Conservation (phyloP, 495 filamentous ascomycete genomes). For the Glutinoglossum americanum region DNA sequence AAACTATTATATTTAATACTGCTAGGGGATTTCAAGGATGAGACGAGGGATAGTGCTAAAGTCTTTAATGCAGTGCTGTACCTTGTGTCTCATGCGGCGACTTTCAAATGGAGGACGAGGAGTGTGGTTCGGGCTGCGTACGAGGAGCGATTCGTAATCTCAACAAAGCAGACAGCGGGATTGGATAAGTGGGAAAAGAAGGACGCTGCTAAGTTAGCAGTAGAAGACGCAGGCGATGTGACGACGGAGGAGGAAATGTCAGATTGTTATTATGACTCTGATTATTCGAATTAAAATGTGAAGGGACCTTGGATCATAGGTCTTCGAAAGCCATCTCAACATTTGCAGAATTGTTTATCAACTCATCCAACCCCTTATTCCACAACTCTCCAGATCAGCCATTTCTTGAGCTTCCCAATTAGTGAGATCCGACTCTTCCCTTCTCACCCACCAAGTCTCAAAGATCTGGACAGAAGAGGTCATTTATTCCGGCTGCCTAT, state of each 20-base stretch:
- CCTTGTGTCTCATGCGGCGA: conserved; percentile 12
- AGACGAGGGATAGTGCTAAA: conserved; percentile 10
- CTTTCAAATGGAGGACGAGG: conserved; percentile 12
- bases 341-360: too few relatives aligned
- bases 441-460: too few relatives aligned
- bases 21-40: conserved; percentile 9
- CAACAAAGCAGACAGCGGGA: conserved; percentile 9
- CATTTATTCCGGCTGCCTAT: too few relatives aligned
- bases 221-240: conserved; percentile 2
- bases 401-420: too few relatives aligned
- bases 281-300: background rate
- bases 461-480: too few relatives aligned
- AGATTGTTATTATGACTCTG: background rate
- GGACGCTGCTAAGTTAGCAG: conserved; percentile 14
- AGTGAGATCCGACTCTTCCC: too few relatives aligned
- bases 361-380: too few relatives aligned
- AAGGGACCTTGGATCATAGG: too few relatives aligned
- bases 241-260: background rate
- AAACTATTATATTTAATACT: conserved; percentile 13
- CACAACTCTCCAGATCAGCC: too few relatives aligned
- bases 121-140: conserved; percentile 10
- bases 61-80: conserved; percentile 12
- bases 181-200: conserved; percentile 12
- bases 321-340: too few relatives aligned
- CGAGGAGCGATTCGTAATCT: conserved; percentile 12